These are phyloP conservation scores for Colletotrichum somersetense DNA, from an alignment of 2,329 filamentous ascomycete genomes.

Conservation along the genomic window DNA sequence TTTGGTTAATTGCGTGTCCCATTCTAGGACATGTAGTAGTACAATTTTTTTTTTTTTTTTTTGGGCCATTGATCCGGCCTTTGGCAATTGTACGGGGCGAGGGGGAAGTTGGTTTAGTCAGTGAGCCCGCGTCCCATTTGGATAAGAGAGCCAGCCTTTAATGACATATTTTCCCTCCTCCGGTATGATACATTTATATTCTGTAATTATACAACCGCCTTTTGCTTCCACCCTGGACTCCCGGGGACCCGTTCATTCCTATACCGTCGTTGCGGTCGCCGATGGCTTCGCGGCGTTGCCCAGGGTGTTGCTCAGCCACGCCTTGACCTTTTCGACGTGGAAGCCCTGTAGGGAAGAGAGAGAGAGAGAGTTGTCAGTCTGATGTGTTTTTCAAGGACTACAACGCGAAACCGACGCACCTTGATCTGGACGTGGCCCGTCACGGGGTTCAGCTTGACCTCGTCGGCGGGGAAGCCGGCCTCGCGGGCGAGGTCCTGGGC, in stretches of 20 bases:
- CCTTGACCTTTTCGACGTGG: slow-evolving; percentile 31
- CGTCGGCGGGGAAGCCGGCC: slow-evolving; percentile 67
- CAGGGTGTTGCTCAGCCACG: slow-evolving; percentile 12
- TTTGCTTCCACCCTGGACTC: background rate
- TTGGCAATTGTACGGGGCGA: background rate
- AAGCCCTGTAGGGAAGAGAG: slow-evolving; percentile 17
- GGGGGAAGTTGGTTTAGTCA: background rate
- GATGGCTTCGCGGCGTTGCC: slow-evolving; percentile 10
- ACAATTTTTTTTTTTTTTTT: background rate
- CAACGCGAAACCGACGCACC: slow-evolving; percentile 59
- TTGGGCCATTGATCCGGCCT: background rate
- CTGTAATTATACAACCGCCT: slow-evolving; percentile 12
- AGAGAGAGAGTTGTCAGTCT: background rate
- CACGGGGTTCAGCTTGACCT: slow-evolving; percentile 67
- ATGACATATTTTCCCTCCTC: background rate
- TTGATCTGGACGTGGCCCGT: slow-evolving; percentile 83
- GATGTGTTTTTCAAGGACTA: no score
- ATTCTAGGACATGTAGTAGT: slow-evolving; percentile 2
- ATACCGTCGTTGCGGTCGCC: background rate
- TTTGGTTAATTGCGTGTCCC: background rate
- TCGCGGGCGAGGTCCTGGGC: slow-evolving; percentile 71
- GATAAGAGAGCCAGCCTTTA: background rate
- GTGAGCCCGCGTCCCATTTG: background rate
- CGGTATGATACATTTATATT: slow-evolving; percentile 26
- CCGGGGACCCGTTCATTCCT: background rate